phyloP scores from a whole-genome alignment of 352 stramenopile genomes.

The Halophytophthora batemanensis region DNA sequence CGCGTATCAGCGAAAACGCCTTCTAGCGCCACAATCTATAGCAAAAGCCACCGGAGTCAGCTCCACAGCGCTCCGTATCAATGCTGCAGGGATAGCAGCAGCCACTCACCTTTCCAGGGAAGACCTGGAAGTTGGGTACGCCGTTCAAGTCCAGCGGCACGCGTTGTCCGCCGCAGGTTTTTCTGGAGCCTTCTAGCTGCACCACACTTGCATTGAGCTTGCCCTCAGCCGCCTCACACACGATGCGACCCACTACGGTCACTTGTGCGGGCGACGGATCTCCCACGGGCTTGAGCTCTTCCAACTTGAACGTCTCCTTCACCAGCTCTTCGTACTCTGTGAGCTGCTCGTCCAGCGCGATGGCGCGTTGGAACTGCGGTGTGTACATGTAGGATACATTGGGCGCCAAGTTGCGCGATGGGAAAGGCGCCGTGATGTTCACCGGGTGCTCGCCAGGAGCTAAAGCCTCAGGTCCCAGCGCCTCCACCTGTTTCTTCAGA shows the following conservation, averaged over 20 bases:
- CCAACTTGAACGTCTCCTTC: slow-evolving; percentile 56
- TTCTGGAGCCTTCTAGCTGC: slow-evolving; percentile 78
- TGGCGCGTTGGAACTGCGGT: slow-evolving; percentile 66
- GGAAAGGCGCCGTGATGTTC: slow-evolving; percentile 38
- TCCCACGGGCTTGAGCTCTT: slow-evolving; percentile 61
- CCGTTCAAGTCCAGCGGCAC: slow-evolving; percentile 71
- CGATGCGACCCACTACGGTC: slow-evolving; percentile 76
- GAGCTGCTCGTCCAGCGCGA: slow-evolving; percentile 76
- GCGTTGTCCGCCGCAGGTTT: slow-evolving; percentile 77
- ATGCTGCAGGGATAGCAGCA: background rate
- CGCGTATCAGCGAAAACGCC: slow-evolving; percentile 68
- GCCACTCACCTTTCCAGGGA: slow-evolving; percentile 69
- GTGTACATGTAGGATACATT: slow-evolving; percentile 85
- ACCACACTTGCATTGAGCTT: slow-evolving; percentile 83
- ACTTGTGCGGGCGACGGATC: slow-evolving; percentile 74
- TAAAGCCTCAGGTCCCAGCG: slow-evolving; percentile 8
- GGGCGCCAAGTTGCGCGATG: slow-evolving; percentile 55
- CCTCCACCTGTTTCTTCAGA: slow-evolving; percentile 50
- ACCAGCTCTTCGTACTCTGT: slow-evolving; percentile 74
- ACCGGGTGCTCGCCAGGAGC: slow-evolving; percentile 7
- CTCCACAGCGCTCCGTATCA: background rate
- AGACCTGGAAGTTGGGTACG: slow-evolving; percentile 73
- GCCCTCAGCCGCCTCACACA: slow-evolving; percentile 79
- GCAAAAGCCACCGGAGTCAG: slow-evolving; percentile 5
- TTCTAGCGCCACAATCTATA: slow-evolving; percentile 78